Percentiles rank a stretch among this genome's conserved stretches.
Conservation (phyloP, 148 eudicot species). For the Camellia japonica region DNA sequence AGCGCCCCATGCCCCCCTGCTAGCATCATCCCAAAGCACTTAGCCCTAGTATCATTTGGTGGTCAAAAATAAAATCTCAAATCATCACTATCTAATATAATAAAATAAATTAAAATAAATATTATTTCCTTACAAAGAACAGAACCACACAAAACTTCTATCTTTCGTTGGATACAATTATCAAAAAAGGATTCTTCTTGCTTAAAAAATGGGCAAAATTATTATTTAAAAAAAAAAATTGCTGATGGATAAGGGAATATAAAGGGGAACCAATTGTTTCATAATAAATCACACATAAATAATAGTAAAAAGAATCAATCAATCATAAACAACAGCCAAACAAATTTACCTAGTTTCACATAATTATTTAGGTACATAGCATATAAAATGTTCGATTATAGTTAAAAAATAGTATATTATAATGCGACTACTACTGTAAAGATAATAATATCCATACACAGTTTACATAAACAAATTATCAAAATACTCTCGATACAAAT, state of each 20-base stretch:
- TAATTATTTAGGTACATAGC: no score
- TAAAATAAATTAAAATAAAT: not conserved
- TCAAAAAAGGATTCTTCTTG: not conserved
- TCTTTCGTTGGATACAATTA: not conserved
- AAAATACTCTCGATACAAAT: no score
- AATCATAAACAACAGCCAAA: no score
- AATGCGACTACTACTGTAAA: no score
- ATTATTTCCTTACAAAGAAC: not conserved
- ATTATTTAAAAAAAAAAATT: not conserved
- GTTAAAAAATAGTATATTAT: no score
- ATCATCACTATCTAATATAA: not conserved
- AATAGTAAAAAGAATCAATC: no score
- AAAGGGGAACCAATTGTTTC: not conserved
- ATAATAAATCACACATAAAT: not conserved
- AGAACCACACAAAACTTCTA: not conserved
- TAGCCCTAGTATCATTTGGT: not conserved
- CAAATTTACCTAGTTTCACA: no score
- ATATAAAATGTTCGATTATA: no score
- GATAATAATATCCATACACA: no score
- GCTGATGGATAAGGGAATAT: constrained; percentile 15
- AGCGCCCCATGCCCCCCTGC: not conserved
- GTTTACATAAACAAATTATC: no score
- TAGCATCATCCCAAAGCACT: constrained; percentile 18
- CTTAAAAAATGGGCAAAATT: not conserved
- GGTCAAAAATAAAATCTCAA: not conserved